Conservation (phyloP, 768 basidiomycete genomes). For the Termitomyces sp. region DNA sequence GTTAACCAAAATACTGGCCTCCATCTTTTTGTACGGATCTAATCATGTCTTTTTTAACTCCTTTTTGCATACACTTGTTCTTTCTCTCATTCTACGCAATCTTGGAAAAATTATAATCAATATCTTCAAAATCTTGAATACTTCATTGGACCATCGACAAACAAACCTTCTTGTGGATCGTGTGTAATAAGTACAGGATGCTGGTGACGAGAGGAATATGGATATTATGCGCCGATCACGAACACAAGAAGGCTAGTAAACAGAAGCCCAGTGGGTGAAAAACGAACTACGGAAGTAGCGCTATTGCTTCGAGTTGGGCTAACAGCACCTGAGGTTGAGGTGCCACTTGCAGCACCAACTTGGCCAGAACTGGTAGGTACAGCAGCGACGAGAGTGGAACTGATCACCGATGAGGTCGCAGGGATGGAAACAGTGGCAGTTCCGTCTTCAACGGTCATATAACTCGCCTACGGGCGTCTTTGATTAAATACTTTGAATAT, state of each 20-base stretch:
- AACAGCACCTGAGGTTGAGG: slow-evolving; percentile 8
- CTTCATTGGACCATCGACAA: neutral
- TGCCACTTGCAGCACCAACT: slow-evolving; percentile 10
- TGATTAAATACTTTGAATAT: neutral
- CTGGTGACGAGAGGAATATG: neutral
- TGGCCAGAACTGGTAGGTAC: slow-evolving; percentile 10
- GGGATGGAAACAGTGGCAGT: slow-evolving; percentile 46
- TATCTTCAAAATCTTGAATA: neutral
- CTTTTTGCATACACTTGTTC: slow-evolving; percentile 8
- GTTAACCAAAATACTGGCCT: slow-evolving; percentile 13
- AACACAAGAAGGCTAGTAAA: slow-evolving; percentile 5
- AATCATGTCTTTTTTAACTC: slow-evolving; percentile 4
- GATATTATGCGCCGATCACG: slow-evolving; percentile 1
- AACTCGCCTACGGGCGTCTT: slow-evolving; percentile 47
- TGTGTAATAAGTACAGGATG: neutral
- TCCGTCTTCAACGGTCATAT: slow-evolving; percentile 73
- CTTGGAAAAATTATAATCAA: neutral
- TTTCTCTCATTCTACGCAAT: neutral
- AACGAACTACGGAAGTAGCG: neutral
- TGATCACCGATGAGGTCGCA: slow-evolving; percentile 62
- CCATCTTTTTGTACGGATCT: neutral
- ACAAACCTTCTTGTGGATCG: neutral
- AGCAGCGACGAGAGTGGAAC: slow-evolving; percentile 46
- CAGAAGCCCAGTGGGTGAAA: slow-evolving; percentile 3
- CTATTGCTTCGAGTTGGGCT: slow-evolving; percentile 10